phyloP scores from a whole-genome alignment of 768 basidiomycete species.

The Collybia sordida region DNA sequence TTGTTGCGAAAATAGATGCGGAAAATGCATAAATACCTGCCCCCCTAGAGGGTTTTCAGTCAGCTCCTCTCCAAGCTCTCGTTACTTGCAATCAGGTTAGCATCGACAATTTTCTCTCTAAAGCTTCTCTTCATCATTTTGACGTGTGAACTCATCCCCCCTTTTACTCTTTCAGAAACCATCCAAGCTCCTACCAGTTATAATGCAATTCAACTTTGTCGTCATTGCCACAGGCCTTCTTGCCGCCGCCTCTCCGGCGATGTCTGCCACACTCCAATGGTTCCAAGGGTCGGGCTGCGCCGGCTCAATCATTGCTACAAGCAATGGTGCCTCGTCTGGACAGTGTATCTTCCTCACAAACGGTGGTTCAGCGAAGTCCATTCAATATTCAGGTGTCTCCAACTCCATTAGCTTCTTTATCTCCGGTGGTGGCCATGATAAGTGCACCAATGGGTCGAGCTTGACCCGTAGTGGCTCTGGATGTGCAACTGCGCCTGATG shows the following conservation, averaged over 20 bases:
- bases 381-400: conserved; percentile 17
- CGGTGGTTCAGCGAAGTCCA: conserved; percentile 15
- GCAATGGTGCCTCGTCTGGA: neutral
- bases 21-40: too few relatives aligned
- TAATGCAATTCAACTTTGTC: conserved; percentile 19
- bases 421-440: conserved; percentile 15
- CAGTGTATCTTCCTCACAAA: conserved; percentile 14
- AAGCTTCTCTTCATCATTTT: neutral
- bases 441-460: conserved; percentile 14
- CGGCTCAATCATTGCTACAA: neutral
- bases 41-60: conserved; percentile 1
- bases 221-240: conserved; percentile 10
- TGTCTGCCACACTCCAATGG: conserved; percentile 9
- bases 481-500: conserved; percentile 15
- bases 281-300: neutral
- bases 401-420: conserved; percentile 13
- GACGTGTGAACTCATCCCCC: neutral
- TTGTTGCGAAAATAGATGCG: too few relatives aligned
- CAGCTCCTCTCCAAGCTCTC: neutral
- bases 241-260: conserved; percentile 14
- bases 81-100: conserved; percentile 1
- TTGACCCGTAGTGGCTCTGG: conserved; percentile 12
- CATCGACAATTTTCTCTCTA: neutral
- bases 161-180: conserved; percentile 12
- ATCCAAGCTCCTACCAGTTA: conserved; percentile 7